Evolutionary conservation across 2,329 filamentous ascomycete genomes (phyloP), one percentile per base, ranked within the genome.

Genomic region (Alternaria sp.): DNA sequence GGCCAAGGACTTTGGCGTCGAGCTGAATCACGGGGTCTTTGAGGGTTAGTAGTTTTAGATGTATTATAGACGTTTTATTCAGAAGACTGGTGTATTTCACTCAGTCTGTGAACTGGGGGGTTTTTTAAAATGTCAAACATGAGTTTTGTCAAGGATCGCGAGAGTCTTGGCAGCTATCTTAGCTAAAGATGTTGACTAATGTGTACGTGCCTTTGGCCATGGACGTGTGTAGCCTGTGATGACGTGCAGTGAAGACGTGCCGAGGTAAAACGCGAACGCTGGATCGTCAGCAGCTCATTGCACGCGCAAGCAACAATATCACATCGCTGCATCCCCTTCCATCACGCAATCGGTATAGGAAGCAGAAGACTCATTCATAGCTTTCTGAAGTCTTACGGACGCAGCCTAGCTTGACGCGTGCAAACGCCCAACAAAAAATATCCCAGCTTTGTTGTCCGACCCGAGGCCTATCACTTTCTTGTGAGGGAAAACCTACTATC

Each of bases 1-100:
- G 83, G 94, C 93, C 1, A 92, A 90, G 74, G 93, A 96, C 68
- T 93, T 95, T 80, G 95, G 95, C 0, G 87, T 98, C 3, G 93
- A 98, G 77, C 79, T 98, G 65, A 90, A 96, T 74, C 92, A 96
- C 75, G 87, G 88, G 39, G 85, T 97, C 2, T 97, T 97, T 79
- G 92, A 96, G 56, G 93, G 94, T 4, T 97, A 60, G 45, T 29
- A 36, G 26, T 5, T 34, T 21, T 52, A 42, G 21, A 40, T 40
- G 37, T 51, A 51, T 46, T 28, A 50, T 50, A 39, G 21, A 40
- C 11, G 5, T 45, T 24, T 24, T 31, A 26, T 17, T 55, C 36
- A 24, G 5, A 14, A 14, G 21, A 40, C 21, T 14, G 10, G 37
- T 9, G 17, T 6, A 21, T 33, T 33, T 10, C 17, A 23, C 13